Evolutionary conservation across 2,329 filamentous ascomycete genomes (phyloP).

Genomic region (Colletotrichum tofieldiae): DNA sequence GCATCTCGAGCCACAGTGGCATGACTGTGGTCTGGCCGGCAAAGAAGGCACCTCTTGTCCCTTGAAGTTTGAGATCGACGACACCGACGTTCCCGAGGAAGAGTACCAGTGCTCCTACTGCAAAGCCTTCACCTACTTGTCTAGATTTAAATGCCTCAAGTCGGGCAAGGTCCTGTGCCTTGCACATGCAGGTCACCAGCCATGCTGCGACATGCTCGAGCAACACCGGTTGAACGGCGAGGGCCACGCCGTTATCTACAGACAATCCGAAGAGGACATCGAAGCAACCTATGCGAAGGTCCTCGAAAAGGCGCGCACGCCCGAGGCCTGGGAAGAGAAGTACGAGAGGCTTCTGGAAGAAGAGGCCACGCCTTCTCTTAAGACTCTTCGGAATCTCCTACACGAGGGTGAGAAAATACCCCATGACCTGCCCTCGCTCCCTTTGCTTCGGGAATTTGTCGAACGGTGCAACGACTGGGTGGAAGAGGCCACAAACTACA

Average conservation of each 20-base stretch:
- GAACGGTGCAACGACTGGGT: constrained; percentile 98
- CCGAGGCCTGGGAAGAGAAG: constrained; percentile 92
- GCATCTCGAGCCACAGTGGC: constrained; percentile 70
- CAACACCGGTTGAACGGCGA: constrained; percentile 77
- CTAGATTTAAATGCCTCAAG: constrained; percentile 87
- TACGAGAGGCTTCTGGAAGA: constrained; percentile 88
- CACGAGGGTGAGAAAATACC: constrained; percentile 97
- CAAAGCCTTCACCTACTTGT: constrained; percentile 93
- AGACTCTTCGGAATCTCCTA: constrained; percentile 85
- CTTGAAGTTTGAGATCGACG: constrained; percentile 75
- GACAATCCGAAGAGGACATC: constrained; percentile 82
- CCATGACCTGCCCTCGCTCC: constrained; percentile 86
- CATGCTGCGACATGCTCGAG: constrained; percentile 83
- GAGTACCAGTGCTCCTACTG: constrained; percentile 94
- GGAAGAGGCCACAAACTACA: constrained; percentile 96
- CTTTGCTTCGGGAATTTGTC: constrained; percentile 89
- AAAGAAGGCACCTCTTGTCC: constrained; percentile 68
- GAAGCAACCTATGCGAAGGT: constrained; percentile 80
- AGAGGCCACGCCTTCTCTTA: constrained; percentile 87
- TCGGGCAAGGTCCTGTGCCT: constrained; percentile 88
- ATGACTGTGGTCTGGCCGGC: constrained; percentile 68
- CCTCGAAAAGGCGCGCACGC: constrained; percentile 86
- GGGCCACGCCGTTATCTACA: constrained; percentile 83
- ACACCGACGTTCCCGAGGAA: constrained; percentile 87
- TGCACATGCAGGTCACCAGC: constrained; percentile 82